Conservation (phyloP, 2,329 filamentous ascomycete genomes). For the Colletotrichum tofieldiae region DNA sequence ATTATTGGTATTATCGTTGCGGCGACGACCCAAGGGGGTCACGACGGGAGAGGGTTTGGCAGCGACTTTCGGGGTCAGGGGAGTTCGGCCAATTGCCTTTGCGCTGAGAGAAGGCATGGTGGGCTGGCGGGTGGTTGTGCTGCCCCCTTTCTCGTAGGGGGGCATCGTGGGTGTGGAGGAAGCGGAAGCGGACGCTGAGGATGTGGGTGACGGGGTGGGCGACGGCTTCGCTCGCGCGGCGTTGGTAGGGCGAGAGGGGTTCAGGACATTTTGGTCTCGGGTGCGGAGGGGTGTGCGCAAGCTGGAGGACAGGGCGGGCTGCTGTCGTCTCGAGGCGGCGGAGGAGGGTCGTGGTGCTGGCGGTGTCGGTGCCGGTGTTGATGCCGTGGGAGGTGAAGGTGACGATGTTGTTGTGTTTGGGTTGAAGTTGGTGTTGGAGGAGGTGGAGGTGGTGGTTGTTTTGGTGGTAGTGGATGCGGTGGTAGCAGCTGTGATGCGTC, state of each 20-base stretch:
- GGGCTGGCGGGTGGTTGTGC: slow-evolving; percentile 68
- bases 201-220: slow-evolving; percentile 35
- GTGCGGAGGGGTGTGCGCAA: slow-evolving; percentile 40
- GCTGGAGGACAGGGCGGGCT: slow-evolving; percentile 40
- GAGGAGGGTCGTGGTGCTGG: slow-evolving; percentile 24
- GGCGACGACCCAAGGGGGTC: slow-evolving; percentile 57
- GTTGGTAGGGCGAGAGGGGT: slow-evolving; percentile 36
- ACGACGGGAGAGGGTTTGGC: slow-evolving; percentile 57
- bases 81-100: slow-evolving; percentile 65
- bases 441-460: slow-evolving; percentile 16
- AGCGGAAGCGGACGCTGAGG: slow-evolving; percentile 23
- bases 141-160: slow-evolving; percentile 64
- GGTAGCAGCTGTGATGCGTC: slow-evolving; percentile 37
- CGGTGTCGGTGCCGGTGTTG: slow-evolving; percentile 30
- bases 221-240: slow-evolving; percentile 41
- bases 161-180: slow-evolving; percentile 48
- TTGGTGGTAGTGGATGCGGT: slow-evolving; percentile 13
- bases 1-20: slow-evolving; percentile 44
- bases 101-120: slow-evolving; percentile 80
- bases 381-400: slow-evolving; percentile 13
- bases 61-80: slow-evolving; percentile 71
- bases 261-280: slow-evolving; percentile 44
- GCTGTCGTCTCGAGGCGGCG: slow-evolving; percentile 31
- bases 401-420: slow-evolving; percentile 34
- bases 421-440: background rate